Conservation (phyloP, 2,329 filamentous ascomycete species). For the Aspergillus quadrilineatus region DNA sequence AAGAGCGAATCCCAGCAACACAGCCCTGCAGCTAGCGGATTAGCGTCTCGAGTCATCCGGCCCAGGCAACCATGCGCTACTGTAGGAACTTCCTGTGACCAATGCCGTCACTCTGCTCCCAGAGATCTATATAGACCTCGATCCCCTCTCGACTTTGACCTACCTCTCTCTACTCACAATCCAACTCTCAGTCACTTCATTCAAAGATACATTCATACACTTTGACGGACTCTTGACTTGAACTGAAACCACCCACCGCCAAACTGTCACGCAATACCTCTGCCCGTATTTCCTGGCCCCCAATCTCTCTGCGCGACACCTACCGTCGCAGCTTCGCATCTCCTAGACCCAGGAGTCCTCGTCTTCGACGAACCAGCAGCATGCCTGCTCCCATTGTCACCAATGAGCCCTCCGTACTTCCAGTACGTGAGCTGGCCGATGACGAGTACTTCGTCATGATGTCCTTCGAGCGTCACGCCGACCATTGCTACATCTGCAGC, state of each 20-base stretch:
- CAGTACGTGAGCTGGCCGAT: slow-evolving; percentile 35
- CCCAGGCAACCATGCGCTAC: slow-evolving; percentile 15
- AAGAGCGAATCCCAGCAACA: slow-evolving; percentile 15
- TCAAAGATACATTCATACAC: background rate
- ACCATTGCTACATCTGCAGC: slow-evolving; percentile 36
- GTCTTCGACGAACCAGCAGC: slow-evolving; percentile 26
- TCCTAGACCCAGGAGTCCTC: slow-evolving; percentile 17
- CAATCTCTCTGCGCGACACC: slow-evolving; percentile 21
- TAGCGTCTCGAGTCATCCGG: slow-evolving; percentile 17
- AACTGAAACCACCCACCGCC: slow-evolving; percentile 15
- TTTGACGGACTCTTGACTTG: background rate
- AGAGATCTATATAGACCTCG: slow-evolving; percentile 16
- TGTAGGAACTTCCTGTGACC: slow-evolving; percentile 19
- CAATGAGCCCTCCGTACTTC: slow-evolving; percentile 24
- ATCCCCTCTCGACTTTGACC: background rate
- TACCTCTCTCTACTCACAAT: background rate
- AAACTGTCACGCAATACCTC: slow-evolving; percentile 31
- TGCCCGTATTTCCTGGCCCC: slow-evolving; percentile 25
- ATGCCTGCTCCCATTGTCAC: slow-evolving; percentile 32
- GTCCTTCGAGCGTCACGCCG: slow-evolving; percentile 38
- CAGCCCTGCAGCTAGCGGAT: slow-evolving; percentile 16
- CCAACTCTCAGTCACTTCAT: background rate
- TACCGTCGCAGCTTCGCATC: slow-evolving; percentile 14
- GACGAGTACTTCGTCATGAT: slow-evolving; percentile 40
- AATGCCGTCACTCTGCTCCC: slow-evolving; percentile 21